Base-by-base conservation (phyloP, 495 filamentous ascomycete species). In the Annulohypoxylon nitens region DNA sequence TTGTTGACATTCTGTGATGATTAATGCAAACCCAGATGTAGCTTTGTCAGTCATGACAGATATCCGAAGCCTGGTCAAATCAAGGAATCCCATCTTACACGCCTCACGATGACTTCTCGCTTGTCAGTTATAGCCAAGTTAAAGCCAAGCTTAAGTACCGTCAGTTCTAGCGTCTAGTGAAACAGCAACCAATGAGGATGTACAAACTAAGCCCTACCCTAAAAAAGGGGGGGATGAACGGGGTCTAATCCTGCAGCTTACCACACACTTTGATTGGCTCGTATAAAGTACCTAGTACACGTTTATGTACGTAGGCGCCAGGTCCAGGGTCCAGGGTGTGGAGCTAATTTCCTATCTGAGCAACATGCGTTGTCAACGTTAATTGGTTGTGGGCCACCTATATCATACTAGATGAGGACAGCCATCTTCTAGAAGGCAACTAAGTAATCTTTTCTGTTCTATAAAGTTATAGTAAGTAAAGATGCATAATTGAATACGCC, bases 401-500 rank as follows among this genome's bases (percentile, higher is more conserved):
- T 43, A 43, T 14, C 48, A 12, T 30, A 30, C 20, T 25, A 14
- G 2, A 26, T 8, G 20, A 12, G 26, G 1, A 12, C 8, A 34
- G 10, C 25, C 3, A n/a, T 34, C 18, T 51, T 25, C 26, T 16
- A 33, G 51, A 55, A 54, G 25, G n/a, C 12, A 54, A n/a, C 50
- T 1, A 23, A 23, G 0, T 23, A 23, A 23, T 30, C 26, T 30
- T 1, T 0, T 34, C 26, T 33, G 14, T n/a, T 16, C 26, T 55
- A 33, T 34, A 33, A 4, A 2, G 51, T 34, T 55, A 55, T 55
- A n/a, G 51, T 55, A 16, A 34, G 51, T 10, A 55, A 5, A 34
- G 25, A 55, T 16, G 45, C 36, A 2, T 60, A 68, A 14, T 75
- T 41, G 34, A 71, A 76, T 10, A 69, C 20, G 0, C 25, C 37